Base-by-base conservation (phyloP, 1,139 yeast genomes). In the Sugiyamaella japonica region DNA sequence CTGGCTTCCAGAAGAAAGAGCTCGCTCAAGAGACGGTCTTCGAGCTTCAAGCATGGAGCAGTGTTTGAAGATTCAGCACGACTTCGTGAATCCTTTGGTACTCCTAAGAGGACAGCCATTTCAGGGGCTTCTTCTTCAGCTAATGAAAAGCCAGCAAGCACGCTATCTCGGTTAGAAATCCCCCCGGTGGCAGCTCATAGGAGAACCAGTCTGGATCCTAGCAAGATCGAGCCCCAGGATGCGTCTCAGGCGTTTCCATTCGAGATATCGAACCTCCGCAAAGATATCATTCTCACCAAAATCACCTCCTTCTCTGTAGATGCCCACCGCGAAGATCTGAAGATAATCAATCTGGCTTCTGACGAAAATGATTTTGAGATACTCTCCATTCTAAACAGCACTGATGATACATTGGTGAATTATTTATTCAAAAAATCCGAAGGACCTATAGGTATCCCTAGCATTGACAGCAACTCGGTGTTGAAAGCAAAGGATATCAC, bases 281-380 rank as follows among this genome's bases (percentile, higher is more conserved):
- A 86, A 61, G 95, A 89, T 66, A 77, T 85, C 66, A 82, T 85
- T 16, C 72, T 88, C 56, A 83, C 90, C 0, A 80, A 78, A 61
- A 70, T 87, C 6, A 85, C 83, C 32, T 70, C 79, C 0, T 68
- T 76, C 34, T 44, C 49, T 1, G 16, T 42, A 16, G 15, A 37
- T 31, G 8, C 50, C n/a, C 13, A 37, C 7, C 31, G 28, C 1
- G 66, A 34, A n/a, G 41, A 51, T 15, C 13, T 84, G 37, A 76
- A 76, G 55, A 72, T 81, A 2, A 69, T 75, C 43, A 76, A 79
- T 6, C 52, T 85, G 7, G 63, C 68, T 3, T 81, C 74, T 61
- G 78, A 78, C 32, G 81, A 79, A 61, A 78, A 78, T 32, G 81
- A 79, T 41, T 80, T 61, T 5, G 91, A 86, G 63, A 86, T 85